Percentiles rank a stretch among this genome's conserved stretches.
Conservation (phyloP, 2,329 filamentous ascomycete species). For the Pezicula radicicola region DNA sequence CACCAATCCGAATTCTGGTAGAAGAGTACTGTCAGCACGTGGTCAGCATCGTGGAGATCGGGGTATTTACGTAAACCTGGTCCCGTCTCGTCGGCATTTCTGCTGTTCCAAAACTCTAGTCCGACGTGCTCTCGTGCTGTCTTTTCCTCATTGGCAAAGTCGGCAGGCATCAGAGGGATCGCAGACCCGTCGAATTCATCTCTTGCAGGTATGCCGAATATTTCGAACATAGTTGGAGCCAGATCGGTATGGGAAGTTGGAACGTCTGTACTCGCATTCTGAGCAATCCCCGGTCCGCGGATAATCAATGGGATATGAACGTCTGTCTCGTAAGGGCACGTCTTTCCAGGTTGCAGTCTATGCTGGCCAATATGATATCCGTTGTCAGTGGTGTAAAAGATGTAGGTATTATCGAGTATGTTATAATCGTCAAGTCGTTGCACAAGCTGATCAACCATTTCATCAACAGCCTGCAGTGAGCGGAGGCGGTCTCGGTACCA, state of each 20-base stretch:
- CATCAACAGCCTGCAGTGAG: slow-evolving; percentile 48
- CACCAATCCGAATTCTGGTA: neutral
- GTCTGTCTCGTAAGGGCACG: slow-evolving; percentile 44
- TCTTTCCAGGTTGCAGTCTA: slow-evolving; percentile 42
- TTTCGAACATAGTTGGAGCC: too few species aligned
- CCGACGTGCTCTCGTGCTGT: too few species aligned
- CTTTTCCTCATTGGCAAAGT: too few species aligned
- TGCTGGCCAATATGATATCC: slow-evolving; percentile 47
- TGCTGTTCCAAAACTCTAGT: too few species aligned
- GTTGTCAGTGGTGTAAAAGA: slow-evolving; percentile 55
- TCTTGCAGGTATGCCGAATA: too few species aligned
- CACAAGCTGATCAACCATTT: slow-evolving; percentile 44
- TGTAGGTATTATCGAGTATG: slow-evolving; percentile 39
- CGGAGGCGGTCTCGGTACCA: slow-evolving; percentile 46
- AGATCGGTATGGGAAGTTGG: slow-evolving; percentile 31
- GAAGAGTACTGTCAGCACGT: too few species aligned
- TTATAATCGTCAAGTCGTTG: slow-evolving; percentile 33
- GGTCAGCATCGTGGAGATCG: too few species aligned
- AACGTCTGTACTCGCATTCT: slow-evolving; percentile 30
- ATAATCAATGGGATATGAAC: slow-evolving; percentile 49
- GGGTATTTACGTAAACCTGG: too few species aligned
- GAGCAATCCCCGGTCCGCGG: slow-evolving; percentile 50
- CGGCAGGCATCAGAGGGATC: too few species aligned
- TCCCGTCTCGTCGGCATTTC: too few species aligned
- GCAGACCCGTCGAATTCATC: too few species aligned